phyloP scores from a whole-genome alignment of 2,329 filamentous ascomycete genomes.

The Calonectria multiphialidica region DNA sequence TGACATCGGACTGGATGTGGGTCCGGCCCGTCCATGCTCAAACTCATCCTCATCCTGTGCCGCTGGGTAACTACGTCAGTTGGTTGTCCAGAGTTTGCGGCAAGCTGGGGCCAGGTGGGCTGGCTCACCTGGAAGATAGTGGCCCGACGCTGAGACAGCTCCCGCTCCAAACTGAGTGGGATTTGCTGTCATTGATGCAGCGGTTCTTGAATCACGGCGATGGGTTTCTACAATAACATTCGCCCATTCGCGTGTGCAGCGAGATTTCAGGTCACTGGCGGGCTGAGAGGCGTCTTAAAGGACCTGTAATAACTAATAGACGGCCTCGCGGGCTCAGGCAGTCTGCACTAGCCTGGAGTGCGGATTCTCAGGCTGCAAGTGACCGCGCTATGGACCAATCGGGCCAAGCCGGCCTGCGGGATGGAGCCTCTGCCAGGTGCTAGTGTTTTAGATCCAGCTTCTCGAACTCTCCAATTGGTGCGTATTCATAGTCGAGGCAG shows the following conservation, averaged over 20 bases:
- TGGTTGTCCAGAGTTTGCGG: not conserved
- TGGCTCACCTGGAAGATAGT: slow-evolving; percentile 19
- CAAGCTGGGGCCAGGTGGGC: not conserved
- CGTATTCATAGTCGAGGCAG: slow-evolving; percentile 24
- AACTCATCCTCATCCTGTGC: slow-evolving; percentile 28
- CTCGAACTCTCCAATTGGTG: slow-evolving; percentile 28
- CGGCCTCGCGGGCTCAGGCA: slow-evolving; percentile 12
- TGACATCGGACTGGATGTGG: slow-evolving; percentile 22
- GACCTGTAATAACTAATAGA: not conserved
- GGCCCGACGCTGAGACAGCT: not conserved
- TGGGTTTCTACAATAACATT: not conserved
- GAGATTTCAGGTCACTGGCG: not conserved
- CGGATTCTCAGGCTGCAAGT: not conserved
- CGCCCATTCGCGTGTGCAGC: not conserved
- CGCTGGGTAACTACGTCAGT: slow-evolving; percentile 15
- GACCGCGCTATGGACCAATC: slow-evolving; percentile 3
- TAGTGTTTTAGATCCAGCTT: slow-evolving; percentile 16
- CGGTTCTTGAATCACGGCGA: slow-evolving; percentile 1
- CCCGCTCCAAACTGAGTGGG: not conserved
- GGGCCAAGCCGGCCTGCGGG: slow-evolving; percentile 6
- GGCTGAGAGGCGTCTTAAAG: slow-evolving; percentile 20
- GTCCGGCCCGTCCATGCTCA: slow-evolving; percentile 14
- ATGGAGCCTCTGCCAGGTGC: slow-evolving; percentile 1
- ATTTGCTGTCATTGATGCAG: not conserved
- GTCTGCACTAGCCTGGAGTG: slow-evolving; percentile 1